Conservation (phyloP, 2,329 filamentous ascomycete genomes). For the Sarocladium brachiariae region DNA sequence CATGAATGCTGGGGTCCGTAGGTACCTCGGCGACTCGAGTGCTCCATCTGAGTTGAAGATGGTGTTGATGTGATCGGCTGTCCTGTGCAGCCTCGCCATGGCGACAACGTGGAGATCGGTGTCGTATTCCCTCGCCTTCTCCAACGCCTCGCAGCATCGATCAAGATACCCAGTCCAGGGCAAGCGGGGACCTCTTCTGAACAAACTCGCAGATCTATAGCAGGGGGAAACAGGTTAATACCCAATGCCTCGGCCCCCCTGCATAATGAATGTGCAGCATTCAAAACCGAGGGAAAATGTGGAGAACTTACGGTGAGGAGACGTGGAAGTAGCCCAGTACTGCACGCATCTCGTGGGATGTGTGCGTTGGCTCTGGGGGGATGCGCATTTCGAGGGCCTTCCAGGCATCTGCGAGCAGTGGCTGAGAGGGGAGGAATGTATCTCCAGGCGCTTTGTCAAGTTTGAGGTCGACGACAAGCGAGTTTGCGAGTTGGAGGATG, state of each 20-base stretch:
- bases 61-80: slow-evolving; percentile 23
- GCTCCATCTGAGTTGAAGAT: slow-evolving; percentile 12
- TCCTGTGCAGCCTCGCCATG: slow-evolving; percentile 26
- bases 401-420: slow-evolving; percentile 27
- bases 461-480: slow-evolving; percentile 31
- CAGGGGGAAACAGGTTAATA: background rate
- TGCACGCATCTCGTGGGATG: slow-evolving; percentile 30
- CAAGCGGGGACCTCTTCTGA: slow-evolving; percentile 25
- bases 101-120: slow-evolving; percentile 27
- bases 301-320: slow-evolving; percentile 22
- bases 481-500: slow-evolving; percentile 31
- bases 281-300: background rate
- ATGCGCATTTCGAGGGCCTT: slow-evolving; percentile 15
- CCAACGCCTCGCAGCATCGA: slow-evolving; percentile 26
- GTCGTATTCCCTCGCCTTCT: slow-evolving; percentile 20
- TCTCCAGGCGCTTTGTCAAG: slow-evolving; percentile 24
- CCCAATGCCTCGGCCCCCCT: no score
- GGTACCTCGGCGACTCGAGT: background rate
- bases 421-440: slow-evolving; percentile 14
- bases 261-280: no score
- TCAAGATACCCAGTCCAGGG: slow-evolving; percentile 26
- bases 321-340: slow-evolving; percentile 34
- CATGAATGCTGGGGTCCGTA: slow-evolving; percentile 1
- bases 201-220: slow-evolving; percentile 20
- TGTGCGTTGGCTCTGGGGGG: slow-evolving; percentile 18